A percentile compares a stretch with the other conserved stretches of the same genome.
Conservation (phyloP, 2,329 filamentous ascomycete genomes). For the Talaromyces islandicus region DNA sequence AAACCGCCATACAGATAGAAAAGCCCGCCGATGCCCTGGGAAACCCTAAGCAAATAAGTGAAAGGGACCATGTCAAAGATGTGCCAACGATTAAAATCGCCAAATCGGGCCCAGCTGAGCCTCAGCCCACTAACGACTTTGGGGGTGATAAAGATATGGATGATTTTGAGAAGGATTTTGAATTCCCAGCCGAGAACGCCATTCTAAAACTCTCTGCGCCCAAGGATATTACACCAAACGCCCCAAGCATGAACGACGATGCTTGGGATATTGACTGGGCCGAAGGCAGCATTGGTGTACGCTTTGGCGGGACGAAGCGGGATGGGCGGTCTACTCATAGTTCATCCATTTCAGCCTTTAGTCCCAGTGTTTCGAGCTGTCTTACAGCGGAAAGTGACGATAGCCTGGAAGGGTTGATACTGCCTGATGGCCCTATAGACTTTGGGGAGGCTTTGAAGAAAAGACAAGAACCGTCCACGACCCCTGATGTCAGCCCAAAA, state of each 20-base stretch:
- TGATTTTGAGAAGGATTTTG: slow-evolving; percentile 67
- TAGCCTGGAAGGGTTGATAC: slow-evolving; percentile 77
- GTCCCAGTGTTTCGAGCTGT: slow-evolving; percentile 86
- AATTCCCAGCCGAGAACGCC: slow-evolving; percentile 62
- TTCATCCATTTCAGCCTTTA: slow-evolving; percentile 82
- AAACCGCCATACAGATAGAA: neutral
- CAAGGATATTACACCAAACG: slow-evolving; percentile 54
- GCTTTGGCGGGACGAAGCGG: slow-evolving; percentile 78
- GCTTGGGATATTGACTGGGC: slow-evolving; percentile 82
- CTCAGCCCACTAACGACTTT: slow-evolving; percentile 9
- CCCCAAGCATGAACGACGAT: slow-evolving; percentile 57
- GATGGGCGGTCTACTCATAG: slow-evolving; percentile 75
- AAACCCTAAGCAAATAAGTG: neutral
- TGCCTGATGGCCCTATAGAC: slow-evolving; percentile 78
- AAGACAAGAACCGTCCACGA: slow-evolving; percentile 50
- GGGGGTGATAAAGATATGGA: slow-evolving; percentile 46
- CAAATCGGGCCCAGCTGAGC: neutral
- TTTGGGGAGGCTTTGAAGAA: slow-evolving; percentile 72
- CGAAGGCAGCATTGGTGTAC: slow-evolving; percentile 85
- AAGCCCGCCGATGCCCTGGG: neutral
- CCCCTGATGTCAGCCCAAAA: slow-evolving; percentile 24
- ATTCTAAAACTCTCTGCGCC: slow-evolving; percentile 56
- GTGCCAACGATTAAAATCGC: slow-evolving; percentile 7
- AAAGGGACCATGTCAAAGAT: neutral
- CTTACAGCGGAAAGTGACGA: slow-evolving; percentile 91